Percentiles rank a stretch among this genome's conserved stretches.
Evolutionary conservation across 371 early-diverging fungal species (phyloP).

Genomic region (Hamiltosporidium tvaerminnensis): DNA sequence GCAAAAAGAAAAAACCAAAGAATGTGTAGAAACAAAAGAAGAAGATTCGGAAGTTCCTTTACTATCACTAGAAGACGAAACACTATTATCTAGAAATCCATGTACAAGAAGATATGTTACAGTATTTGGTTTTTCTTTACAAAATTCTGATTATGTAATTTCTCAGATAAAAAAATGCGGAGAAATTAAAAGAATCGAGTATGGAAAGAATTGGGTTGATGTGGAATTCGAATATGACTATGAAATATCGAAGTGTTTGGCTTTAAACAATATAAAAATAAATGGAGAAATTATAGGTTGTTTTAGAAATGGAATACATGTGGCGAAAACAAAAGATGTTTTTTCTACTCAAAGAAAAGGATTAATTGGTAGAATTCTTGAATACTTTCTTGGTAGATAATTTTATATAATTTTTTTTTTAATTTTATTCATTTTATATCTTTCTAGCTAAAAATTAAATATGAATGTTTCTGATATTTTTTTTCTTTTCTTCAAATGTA

Average conservation of each 20-base stretch:
- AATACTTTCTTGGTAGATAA: slow-evolving; percentile 49
- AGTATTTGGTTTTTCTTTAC: slow-evolving; percentile 41
- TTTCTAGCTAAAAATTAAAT: no score
- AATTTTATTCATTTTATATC: no score
- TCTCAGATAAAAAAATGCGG: slow-evolving; percentile 24
- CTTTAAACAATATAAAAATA: slow-evolving; percentile 21
- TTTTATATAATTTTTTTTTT: neutral
- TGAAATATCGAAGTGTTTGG: slow-evolving; percentile 15
- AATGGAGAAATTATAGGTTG: slow-evolving; percentile 52
- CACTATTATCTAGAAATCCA: no score
- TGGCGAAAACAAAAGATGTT: slow-evolving; percentile 27
- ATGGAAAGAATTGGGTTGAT: slow-evolving; percentile 50
- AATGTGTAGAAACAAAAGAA: no score
- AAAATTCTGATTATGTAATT: slow-evolving; percentile 36
- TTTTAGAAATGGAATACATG: slow-evolving; percentile 12
- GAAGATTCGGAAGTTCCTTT: no score
- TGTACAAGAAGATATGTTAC: no score
- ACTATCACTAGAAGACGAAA: no score
- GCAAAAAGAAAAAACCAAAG: no score
- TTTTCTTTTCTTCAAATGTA: no score
- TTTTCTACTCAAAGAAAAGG: slow-evolving; percentile 36
- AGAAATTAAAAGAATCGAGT: slow-evolving; percentile 34
- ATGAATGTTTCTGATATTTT: no score
- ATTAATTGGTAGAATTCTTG: slow-evolving; percentile 28
- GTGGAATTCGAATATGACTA: slow-evolving; percentile 34